Percentiles rank a stretch among this genome's conserved stretches.
Evolutionary conservation across 495 filamentous ascomycete genomes (phyloP).

Genomic region (Xylaria curta): DNA sequence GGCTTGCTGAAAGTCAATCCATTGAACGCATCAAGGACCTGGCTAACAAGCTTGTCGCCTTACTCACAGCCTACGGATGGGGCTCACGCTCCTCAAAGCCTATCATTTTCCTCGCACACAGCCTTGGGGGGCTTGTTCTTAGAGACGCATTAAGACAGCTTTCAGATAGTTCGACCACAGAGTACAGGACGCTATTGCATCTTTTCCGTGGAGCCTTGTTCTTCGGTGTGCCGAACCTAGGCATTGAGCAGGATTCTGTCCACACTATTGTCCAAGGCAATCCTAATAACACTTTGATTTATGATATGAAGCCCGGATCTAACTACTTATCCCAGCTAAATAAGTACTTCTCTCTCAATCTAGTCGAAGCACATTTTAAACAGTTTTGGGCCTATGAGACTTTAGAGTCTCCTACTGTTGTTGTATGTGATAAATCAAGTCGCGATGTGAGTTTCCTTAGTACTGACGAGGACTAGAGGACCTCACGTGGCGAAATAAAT

Average conservation of each 20-base stretch:
- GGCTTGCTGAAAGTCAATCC: constrained; percentile 16
- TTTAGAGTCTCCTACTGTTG: constrained; percentile 15
- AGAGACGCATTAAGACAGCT: constrained; percentile 6
- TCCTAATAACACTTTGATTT: constrained; percentile 25
- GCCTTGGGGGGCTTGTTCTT: background rate
- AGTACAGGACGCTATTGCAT: constrained; percentile 23
- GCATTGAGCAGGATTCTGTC: constrained; percentile 36
- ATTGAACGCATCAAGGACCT: constrained; percentile 26
- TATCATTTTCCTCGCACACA: background rate
- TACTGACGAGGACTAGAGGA: background rate
- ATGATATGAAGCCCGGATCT: background rate
- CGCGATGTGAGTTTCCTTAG: background rate
- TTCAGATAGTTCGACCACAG: constrained; percentile 10
- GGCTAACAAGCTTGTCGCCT: constrained; percentile 11
- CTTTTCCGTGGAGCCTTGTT: constrained; percentile 38
- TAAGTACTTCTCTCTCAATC: background rate
- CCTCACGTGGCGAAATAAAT: background rate
- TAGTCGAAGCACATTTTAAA: background rate
- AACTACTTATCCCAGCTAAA: background rate
- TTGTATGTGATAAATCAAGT: constrained; percentile 16
- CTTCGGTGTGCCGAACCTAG: constrained; percentile 43
- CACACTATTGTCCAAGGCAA: constrained; percentile 34
- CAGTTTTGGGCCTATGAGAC: constrained; percentile 32
- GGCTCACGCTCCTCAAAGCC: constrained; percentile 22
- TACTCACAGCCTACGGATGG: constrained; percentile 11